Evolutionary conservation across 805 yeast species (phyloP).

Genomic region (Monosporozyma servazzii): DNA sequence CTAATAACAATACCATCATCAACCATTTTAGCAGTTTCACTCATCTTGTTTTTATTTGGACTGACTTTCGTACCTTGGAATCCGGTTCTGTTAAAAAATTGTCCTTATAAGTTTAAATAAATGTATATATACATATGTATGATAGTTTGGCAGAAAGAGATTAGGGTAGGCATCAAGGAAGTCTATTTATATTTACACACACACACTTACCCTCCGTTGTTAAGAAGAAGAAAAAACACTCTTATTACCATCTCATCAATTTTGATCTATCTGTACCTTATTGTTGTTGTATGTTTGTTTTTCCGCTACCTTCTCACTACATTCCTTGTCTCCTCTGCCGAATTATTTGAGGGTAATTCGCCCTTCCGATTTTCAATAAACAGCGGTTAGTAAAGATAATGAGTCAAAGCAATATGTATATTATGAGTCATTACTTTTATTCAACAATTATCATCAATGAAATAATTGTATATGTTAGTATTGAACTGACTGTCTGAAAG

Average conservation of each 20-base stretch:
- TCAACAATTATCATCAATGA: background rate
- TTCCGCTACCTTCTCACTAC: too few relatives aligned
- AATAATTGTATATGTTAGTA: background rate
- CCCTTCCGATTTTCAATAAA: too few relatives aligned
- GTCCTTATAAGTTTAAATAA: background rate
- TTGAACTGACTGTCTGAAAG: background rate
- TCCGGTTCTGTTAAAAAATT: background rate
- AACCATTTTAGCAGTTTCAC: background rate
- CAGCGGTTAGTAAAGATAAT: too few relatives aligned
- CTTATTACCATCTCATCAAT: too few relatives aligned
- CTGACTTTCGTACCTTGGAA: background rate
- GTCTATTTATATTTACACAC: background rate
- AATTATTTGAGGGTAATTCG: too few relatives aligned
- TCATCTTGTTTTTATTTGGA: background rate
- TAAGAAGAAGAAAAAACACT: too few relatives aligned
- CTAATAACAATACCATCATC: slow-evolving; percentile 19
- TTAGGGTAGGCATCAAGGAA: background rate
- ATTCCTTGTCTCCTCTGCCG: too few relatives aligned
- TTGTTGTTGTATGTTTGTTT: too few relatives aligned
- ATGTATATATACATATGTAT: background rate
- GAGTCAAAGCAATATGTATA: too few relatives aligned
- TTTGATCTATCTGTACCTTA: too few relatives aligned
- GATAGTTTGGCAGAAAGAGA: background rate
- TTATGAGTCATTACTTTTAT: too few relatives aligned
- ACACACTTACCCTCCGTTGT: background rate